Base-by-base conservation (phyloP, 441 rosid species). In the Croton laevigatus region DNA sequence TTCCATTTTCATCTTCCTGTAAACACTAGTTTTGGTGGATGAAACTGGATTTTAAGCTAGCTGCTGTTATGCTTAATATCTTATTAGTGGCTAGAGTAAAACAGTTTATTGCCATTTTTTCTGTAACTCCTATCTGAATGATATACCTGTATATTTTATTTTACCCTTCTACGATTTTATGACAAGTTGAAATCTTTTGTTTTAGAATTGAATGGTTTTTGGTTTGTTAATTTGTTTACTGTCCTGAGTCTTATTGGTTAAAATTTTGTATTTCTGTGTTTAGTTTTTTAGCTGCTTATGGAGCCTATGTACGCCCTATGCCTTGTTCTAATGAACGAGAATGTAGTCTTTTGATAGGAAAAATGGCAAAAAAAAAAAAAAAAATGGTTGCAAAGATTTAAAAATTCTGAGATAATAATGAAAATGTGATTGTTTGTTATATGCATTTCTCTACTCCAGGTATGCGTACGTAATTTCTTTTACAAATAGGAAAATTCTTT, bases 231-330 rank as follows among this genome's bases (percentile, higher is more conserved):
- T n/a, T n/a, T n/a, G n/a, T n/a, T 38, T 71, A 54, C 17, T 40
- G 27, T 27, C 55, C 16, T 20, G 13, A 32, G 66, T 68, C 22
- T 70, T 36, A 59, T 63, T n/a, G 49, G 42, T 69, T 45, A 55
- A 61, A 32, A 22, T 23, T 45, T 52, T 6, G 68, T 57, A 4
- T 70, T 64, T 68, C 40, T 72, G 52, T 76, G 44, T 76, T 19
- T 79, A 92, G 99, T 75, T 81, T 97, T 8, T 84, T 94, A 81
- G 94, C 93, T 75, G 87, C 96, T 12, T 89, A 80, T 76, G 99
- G 99, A 76, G 97, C 98, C 51, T 94, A 86, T 81, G 82, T 94
- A 66, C 83, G 83, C 20, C 99, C 99, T 12, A 79, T 89, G 96
- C 99, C 99, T 27, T 90, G 81, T 79, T 83, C 91, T 36, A 94